Evolutionary conservation across 208 protist genomes (phyloP).

Genomic region (Trypanosoma mega): DNA sequence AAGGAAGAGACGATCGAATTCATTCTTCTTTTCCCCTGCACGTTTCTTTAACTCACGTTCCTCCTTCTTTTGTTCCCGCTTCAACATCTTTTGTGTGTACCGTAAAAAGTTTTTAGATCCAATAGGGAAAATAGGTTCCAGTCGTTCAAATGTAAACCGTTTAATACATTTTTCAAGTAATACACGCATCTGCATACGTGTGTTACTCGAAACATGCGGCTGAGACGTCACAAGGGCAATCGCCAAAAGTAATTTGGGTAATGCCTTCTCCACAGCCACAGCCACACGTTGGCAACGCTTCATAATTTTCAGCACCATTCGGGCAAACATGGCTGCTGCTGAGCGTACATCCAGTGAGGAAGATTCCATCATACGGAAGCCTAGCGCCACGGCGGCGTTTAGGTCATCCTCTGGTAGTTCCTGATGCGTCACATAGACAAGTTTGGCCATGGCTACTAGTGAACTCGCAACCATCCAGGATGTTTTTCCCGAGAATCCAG

Average conservation of each 20-base stretch:
- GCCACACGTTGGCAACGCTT: conserved; percentile 65
- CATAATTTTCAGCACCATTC: conserved; percentile 81
- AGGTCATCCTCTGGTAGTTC: conserved; percentile 67
- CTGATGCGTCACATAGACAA: conserved; percentile 73
- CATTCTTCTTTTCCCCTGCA: conserved; percentile 50
- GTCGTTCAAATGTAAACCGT: conserved; percentile 63
- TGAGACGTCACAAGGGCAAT: conserved; percentile 85
- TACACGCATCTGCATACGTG: conserved; percentile 80
- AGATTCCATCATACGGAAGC: conserved; percentile 83
- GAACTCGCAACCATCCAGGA: conserved; percentile 74
- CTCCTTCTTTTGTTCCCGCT: conserved; percentile 76
- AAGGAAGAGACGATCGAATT: conserved; percentile 84
- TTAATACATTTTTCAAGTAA: conserved; percentile 85
- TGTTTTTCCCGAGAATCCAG: conserved; percentile 77
- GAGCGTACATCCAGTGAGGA: conserved; percentile 59
- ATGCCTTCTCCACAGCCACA: conserved; percentile 45
- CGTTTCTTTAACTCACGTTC: conserved; percentile 63
- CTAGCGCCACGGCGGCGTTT: conserved; percentile 45
- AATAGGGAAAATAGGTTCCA: conserved; percentile 83
- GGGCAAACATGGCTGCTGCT: conserved; percentile 71
- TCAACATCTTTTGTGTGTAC: conserved; percentile 86
- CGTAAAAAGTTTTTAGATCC: conserved; percentile 86
- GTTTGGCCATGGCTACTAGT: conserved; percentile 83
- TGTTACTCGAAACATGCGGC: conserved; percentile 69
- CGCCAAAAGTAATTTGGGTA: conserved; percentile 74